Evolutionary conservation across 257 asterid genomes (phyloP).

Genomic region (Solanum verrucosum): DNA sequence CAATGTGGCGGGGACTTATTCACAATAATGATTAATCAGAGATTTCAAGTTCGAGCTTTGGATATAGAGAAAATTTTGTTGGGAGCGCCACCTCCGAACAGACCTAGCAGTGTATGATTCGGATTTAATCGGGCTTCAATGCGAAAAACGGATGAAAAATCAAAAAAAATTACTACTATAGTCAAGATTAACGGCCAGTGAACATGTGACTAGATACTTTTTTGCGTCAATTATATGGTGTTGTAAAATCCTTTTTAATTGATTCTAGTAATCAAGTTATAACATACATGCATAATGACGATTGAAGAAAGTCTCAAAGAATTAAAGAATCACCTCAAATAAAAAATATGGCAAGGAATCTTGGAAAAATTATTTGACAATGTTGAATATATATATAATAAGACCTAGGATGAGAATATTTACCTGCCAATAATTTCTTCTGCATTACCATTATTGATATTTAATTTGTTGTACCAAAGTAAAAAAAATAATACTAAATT

Average conservation of each 20-base stretch:
- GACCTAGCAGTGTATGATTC: accelerated
- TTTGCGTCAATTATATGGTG: neutral
- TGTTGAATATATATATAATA: neutral
- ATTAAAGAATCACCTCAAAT: neutral
- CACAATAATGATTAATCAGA: neutral
- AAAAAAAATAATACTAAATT: neutral
- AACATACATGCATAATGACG: neutral
- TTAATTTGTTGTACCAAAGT: neutral
- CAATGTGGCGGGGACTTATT: neutral
- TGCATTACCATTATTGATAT: neutral
- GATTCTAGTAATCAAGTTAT: neutral
- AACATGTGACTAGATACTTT: conserved; percentile 3
- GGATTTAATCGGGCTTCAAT: neutral
- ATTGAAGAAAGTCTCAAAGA: neutral
- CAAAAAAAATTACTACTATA: neutral
- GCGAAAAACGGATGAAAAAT: accelerated
- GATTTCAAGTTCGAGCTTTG: no score
- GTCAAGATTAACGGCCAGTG: neutral
- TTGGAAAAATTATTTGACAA: neutral
- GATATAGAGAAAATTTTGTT: no score
- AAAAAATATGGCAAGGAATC: neutral
- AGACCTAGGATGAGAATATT: neutral
- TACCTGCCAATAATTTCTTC: neutral
- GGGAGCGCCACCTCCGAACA: accelerated
- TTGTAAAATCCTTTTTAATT: neutral